These are phyloP conservation scores for Steccherinum ochraceum DNA, from an alignment of 768 basidiomycete genomes.

Conservation along the genomic window DNA sequence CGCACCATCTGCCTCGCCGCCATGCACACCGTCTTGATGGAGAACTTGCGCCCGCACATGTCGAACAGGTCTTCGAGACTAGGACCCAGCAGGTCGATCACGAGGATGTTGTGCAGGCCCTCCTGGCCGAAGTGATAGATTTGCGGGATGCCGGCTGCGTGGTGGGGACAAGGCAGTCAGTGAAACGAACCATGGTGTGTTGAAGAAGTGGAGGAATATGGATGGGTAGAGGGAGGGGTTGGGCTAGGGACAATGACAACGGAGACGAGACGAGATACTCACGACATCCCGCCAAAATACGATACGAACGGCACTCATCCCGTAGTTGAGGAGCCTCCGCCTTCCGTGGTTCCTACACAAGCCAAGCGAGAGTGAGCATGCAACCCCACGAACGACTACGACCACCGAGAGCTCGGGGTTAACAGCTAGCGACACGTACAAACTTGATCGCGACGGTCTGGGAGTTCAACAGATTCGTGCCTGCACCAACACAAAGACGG, in stretches of 20 bases:
- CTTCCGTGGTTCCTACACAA: slow-evolving; percentile 83
- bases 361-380: no score
- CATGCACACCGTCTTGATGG: slow-evolving; percentile 98
- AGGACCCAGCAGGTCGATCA: slow-evolving; percentile 96
- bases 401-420: slow-evolving; percentile 7
- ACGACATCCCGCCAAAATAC: slow-evolving; percentile 88
- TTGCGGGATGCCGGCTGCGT: slow-evolving; percentile 89
- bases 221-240: neutral
- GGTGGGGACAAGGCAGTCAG: slow-evolving; percentile 7
- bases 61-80: slow-evolving; percentile 98
- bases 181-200: no score
- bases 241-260: neutral
- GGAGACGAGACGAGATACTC: slow-evolving; percentile 15
- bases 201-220: neutral
- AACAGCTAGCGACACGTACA: slow-evolving; percentile 49
- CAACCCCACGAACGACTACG: no score
- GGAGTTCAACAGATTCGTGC: slow-evolving; percentile 95
- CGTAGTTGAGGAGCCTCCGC: slow-evolving; percentile 97
- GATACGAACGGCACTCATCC: slow-evolving; percentile 97
- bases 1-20: slow-evolving; percentile 94
- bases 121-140: slow-evolving; percentile 99
- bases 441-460: slow-evolving; percentile 99
- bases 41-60: slow-evolving; percentile 98
- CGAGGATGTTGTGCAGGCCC: slow-evolving; percentile 95
- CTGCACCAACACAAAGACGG: slow-evolving; percentile 39